Evolutionary conservation across 768 basidiomycete genomes (phyloP).

Genomic region (Peribolospora baueri): DNA sequence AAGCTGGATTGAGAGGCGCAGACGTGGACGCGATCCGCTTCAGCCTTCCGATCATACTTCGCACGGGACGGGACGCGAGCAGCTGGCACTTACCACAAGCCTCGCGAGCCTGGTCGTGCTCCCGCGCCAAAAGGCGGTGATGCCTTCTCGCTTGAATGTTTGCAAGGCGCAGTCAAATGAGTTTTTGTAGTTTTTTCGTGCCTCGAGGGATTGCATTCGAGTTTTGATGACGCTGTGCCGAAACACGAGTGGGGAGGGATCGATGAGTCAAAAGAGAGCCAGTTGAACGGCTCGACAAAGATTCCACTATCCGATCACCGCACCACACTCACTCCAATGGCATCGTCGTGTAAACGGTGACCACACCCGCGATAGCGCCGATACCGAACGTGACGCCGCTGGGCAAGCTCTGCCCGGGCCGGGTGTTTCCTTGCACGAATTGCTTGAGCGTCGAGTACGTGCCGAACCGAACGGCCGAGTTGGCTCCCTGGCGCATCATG

Average conservation of each 20-base stretch:
- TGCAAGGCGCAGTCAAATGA: constrained; percentile 88
- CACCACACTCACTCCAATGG: constrained; percentile 20
- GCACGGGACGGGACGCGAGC: neutral
- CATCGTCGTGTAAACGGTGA: constrained; percentile 59
- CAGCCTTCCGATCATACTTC: neutral
- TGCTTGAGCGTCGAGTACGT: constrained; percentile 86
- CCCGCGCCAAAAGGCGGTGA: constrained; percentile 76
- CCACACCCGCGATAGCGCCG: constrained; percentile 74
- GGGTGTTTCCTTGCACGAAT: constrained; percentile 57
- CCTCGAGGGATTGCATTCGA: constrained; percentile 81
- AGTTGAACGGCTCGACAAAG: neutral
- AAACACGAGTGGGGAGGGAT: neutral
- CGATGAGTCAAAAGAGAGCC: neutral
- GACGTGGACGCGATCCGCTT: neutral
- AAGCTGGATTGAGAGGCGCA: constrained; percentile 28
- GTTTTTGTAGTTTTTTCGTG: constrained; percentile 62
- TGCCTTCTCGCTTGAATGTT: constrained; percentile 78
- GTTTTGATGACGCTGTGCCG: constrained; percentile 70
- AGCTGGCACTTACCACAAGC: constrained; percentile 37
- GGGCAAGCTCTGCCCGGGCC: constrained; percentile 64
- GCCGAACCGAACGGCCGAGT: constrained; percentile 86
- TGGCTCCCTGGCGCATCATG: constrained; percentile 92
- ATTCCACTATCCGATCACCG: neutral
- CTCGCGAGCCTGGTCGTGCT: constrained; percentile 72
- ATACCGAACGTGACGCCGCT: constrained; percentile 78